These are phyloP conservation scores for Conticribra guillardii DNA, from an alignment of 108 stramenopile species.

Conservation along the genomic window DNA sequence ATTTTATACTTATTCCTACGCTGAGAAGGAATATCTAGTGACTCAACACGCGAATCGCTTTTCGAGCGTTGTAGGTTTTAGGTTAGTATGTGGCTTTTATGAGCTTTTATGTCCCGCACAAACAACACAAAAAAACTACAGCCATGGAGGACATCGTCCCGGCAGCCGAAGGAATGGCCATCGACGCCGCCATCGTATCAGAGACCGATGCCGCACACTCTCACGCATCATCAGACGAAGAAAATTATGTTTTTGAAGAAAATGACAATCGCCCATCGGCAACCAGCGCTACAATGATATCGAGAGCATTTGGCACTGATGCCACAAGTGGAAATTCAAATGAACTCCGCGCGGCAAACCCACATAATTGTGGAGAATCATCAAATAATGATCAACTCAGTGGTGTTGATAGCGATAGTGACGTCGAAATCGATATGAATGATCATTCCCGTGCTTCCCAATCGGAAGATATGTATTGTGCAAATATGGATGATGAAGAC, in stretches of 20 bases:
- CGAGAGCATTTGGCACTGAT: no score
- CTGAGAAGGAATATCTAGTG: no score
- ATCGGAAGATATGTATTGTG: constrained; percentile 38
- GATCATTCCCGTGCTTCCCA: background rate
- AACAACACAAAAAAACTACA: no score
- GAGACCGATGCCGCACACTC: constrained; percentile 40
- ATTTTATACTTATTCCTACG: no score
- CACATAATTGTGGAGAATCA: background rate
- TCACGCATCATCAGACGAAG: constrained; percentile 26
- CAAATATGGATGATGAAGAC: constrained; percentile 78
- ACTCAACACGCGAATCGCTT: no score
- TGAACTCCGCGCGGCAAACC: no score
- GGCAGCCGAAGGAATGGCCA: no score
- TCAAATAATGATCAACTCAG: constrained; percentile 9
- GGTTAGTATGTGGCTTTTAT: no score
- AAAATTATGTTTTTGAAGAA: constrained; percentile 21
- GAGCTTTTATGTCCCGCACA: no score
- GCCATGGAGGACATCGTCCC: no score
- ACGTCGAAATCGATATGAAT: constrained; percentile 22
- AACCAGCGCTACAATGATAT: background rate
- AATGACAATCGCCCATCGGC: background rate
- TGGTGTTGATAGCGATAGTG: constrained; percentile 16
- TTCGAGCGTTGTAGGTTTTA: no score
- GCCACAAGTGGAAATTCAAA: no score
- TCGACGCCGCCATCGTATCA: constrained; percentile 37